phyloP scores from a whole-genome alignment of 2,329 filamentous ascomycete species.

The Colletotrichum spinosum region DNA sequence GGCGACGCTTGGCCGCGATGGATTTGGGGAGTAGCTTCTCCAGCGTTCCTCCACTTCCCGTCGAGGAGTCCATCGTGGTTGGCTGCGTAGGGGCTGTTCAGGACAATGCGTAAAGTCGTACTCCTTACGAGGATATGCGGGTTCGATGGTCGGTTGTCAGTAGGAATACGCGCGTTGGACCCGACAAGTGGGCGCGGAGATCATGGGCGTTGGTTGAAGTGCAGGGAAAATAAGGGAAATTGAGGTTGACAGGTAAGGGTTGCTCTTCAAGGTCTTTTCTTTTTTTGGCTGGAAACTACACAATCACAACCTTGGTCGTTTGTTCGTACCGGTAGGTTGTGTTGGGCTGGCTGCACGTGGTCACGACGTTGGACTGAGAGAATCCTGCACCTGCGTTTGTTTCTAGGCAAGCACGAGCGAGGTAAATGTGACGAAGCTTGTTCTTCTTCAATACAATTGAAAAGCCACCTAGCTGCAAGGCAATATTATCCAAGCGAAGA shows the following conservation, averaged over 20 bases:
- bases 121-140: constrained; percentile 23
- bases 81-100: constrained; percentile 3
- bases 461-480: not conserved
- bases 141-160: constrained; percentile 12
- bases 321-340: too few species aligned
- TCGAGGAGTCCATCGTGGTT: constrained; percentile 18
- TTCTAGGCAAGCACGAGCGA: not conserved
- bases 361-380: too few species aligned
- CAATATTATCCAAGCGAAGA: not conserved
- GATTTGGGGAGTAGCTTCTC: constrained; percentile 66
- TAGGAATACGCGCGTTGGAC: constrained; percentile 28
- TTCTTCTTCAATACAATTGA: too few species aligned
- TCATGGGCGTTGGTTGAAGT: constrained; percentile 9
- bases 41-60: constrained; percentile 42
- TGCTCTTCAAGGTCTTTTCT: not conserved
- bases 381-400: not conserved
- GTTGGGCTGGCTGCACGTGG: too few species aligned
- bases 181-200: constrained; percentile 30
- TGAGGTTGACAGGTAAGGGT: constrained; percentile 23
- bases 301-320: not conserved
- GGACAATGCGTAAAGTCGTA: constrained; percentile 21
- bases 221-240: constrained; percentile 22
- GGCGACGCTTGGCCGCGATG: constrained; percentile 61
- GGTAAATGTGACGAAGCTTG: not conserved
- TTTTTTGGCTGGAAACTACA: not conserved